Percentiles rank a stretch among this genome's conserved stretches.
phyloP scores from a whole-genome alignment of 2,329 filamentous ascomycete genomes.

The Sphaerostilbella broomeana region DNA sequence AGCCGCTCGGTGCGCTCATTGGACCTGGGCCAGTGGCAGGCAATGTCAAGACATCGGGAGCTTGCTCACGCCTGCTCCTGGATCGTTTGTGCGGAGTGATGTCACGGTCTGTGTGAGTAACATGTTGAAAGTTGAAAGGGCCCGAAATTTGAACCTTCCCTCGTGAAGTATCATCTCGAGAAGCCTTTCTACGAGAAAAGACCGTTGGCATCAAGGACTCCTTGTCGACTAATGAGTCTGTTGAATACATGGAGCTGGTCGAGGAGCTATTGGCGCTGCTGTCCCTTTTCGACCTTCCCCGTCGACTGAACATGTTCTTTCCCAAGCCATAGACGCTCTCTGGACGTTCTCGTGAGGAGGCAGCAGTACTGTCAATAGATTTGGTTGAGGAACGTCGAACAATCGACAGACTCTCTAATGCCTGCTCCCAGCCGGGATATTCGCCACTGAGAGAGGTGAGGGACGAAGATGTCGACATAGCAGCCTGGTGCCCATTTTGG shows the following conservation, averaged over 20 bases:
- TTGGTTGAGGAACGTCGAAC: slow-evolving; percentile 51
- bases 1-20: slow-evolving; percentile 12
- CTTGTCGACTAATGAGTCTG: slow-evolving; percentile 37
- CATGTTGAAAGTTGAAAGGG: slow-evolving; percentile 62
- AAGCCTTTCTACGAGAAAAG: slow-evolving; percentile 43
- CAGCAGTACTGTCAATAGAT: slow-evolving; percentile 47
- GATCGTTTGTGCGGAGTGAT: slow-evolving; percentile 34
- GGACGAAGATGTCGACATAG: slow-evolving; percentile 52
- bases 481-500: slow-evolving; percentile 28
- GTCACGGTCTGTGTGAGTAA: slow-evolving; percentile 51
- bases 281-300: slow-evolving; percentile 43
- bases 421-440: slow-evolving; percentile 43
- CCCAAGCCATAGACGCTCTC: slow-evolving; percentile 56
- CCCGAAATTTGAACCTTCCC: slow-evolving; percentile 51
- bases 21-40: slow-evolving; percentile 16
- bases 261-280: slow-evolving; percentile 43
- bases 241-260: slow-evolving; percentile 42
- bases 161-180: slow-evolving; percentile 28
- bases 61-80: slow-evolving; percentile 9
- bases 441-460: slow-evolving; percentile 40
- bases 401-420: slow-evolving; percentile 41
- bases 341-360: slow-evolving; percentile 42
- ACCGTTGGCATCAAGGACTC: slow-evolving; percentile 44
- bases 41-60: slow-evolving; percentile 8
- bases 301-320: slow-evolving; percentile 53